Evolutionary conservation across 371 early-diverging fungal genomes (phyloP).

Genomic region (Mortierella polycephala): DNA sequence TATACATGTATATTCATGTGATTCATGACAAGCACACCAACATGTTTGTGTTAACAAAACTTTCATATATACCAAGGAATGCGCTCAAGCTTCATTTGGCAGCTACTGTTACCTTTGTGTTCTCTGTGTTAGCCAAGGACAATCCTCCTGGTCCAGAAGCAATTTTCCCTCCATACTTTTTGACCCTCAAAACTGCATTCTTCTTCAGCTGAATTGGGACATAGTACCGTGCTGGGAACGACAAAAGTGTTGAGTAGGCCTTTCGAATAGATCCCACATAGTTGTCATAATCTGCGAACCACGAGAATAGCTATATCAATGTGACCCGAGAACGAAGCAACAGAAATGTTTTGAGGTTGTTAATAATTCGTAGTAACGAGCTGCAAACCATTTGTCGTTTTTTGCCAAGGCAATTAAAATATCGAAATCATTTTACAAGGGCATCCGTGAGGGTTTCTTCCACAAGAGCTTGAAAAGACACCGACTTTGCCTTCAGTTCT

Average conservation of each 20-base stretch:
- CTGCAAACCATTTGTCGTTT: no score
- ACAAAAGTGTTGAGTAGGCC: conserved; percentile 68
- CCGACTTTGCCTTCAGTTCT: conserved; percentile 62
- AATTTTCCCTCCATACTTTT: conserved; percentile 23
- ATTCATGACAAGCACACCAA: not conserved
- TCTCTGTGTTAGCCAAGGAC: conserved; percentile 24
- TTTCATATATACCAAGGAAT: not conserved
- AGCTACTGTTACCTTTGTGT: conserved; percentile 13
- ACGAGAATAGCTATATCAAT: conserved; percentile 63
- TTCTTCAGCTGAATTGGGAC: conserved; percentile 64
- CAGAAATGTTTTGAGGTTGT: no score
- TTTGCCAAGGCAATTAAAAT: no score
- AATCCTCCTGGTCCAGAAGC: conserved; percentile 24
- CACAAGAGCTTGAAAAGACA: conserved; percentile 61
- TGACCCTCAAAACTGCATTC: conserved; percentile 25
- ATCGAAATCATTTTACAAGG: conserved; percentile 53
- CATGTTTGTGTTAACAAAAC: not conserved
- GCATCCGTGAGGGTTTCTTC: conserved; percentile 64
- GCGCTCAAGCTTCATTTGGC: no score
- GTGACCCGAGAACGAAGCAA: not conserved
- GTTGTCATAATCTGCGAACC: conserved; percentile 79
- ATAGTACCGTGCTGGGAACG: conserved; percentile 69
- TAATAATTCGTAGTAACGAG: no score
- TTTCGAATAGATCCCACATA: conserved; percentile 72
- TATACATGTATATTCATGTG: conserved; percentile 12